Evolutionary conservation across 2,329 filamentous ascomycete genomes (phyloP), one percentile per base, ranked within the genome.

Genomic region (Dichotomopilus funicola): DNA sequence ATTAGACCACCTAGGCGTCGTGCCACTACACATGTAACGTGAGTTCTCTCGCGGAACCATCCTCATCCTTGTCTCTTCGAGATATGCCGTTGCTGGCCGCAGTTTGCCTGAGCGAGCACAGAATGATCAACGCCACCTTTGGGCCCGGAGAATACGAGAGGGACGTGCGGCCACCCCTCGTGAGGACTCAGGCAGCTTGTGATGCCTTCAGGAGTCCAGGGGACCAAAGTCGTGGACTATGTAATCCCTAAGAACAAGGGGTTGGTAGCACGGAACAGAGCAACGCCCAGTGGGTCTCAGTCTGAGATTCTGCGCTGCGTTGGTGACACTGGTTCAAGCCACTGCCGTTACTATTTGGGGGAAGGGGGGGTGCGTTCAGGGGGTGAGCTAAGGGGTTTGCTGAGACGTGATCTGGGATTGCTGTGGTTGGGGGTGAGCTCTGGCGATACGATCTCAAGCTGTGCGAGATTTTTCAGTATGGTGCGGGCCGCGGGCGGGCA

Each of bases 291-390:
- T 13, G 9, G 33, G 53, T 55, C 40, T 41, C 34, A 49, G 44
- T 44, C 38, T 38, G 40, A 52, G 54, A 56, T 56, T 40, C 54
- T 56, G 49, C 49, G 49, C 40, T 49, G 38, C 6, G 54, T 36
- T 13, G 4, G 13, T 56, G 44, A 49, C 54, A 56, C 54, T 12
- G 11, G 40, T 6, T 5, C 44, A 52, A 56, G 49, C 54, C 54
- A 56, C 49, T 49, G 44, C 54, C 45, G 54, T 31, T 5, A 40
- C 40, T 27, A 49, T 41, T 27, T 27, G 19, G 19, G 19, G 19
- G 19, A 27, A 27, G 19, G 19, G 19, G 19, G 19, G 19, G 19
- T 27, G 19, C 19, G 19, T 27, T 27, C 2, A 27, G 19, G 19
- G 19, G 19, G 19, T 27, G 19, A 27, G 19, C 19, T 27, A 27